Evolutionary conservation across 2,329 filamentous ascomycete genomes (phyloP).

Genomic region (Zelopaecilomyces penicillatus): DNA sequence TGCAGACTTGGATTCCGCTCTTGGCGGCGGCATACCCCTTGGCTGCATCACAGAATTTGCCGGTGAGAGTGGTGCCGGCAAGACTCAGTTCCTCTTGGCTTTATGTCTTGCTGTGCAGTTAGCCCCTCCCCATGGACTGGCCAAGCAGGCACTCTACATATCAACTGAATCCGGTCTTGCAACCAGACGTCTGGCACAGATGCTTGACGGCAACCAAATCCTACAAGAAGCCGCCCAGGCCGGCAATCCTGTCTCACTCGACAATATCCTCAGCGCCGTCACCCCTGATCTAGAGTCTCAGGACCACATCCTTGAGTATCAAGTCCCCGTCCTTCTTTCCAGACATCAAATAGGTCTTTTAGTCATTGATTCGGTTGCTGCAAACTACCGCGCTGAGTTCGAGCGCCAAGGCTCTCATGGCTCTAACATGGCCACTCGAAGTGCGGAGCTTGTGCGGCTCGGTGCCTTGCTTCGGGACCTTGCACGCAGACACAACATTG

Average conservation of each 20-base stretch:
- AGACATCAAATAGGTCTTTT: constrained; percentile 72
- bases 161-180: constrained; percentile 84
- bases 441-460: constrained; percentile 66
- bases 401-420: constrained; percentile 45
- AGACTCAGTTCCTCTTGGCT: constrained; percentile 86
- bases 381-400: constrained; percentile 91
- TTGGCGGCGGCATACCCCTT: constrained; percentile 72
- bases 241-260: constrained; percentile 49
- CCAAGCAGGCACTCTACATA: constrained; percentile 77
- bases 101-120: constrained; percentile 81
- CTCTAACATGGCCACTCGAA: constrained; percentile 64
- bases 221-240: constrained; percentile 33
- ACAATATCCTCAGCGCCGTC: constrained; percentile 69
- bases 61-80: constrained; percentile 88
- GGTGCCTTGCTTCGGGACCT: constrained; percentile 68
- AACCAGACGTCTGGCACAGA: constrained; percentile 71
- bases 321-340: constrained; percentile 76
- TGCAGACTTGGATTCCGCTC: constrained; percentile 54
- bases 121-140: constrained; percentile 60
- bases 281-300: constrained; percentile 89
- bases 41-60: constrained; percentile 83
- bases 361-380: constrained; percentile 83
- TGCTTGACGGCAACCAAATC: constrained; percentile 59
- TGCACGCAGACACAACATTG: constrained; percentile 65
- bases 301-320: constrained; percentile 88